Percentiles rank a stretch among this genome's conserved stretches.
Conservation (phyloP, 352 stramenopile genomes). For the Pythium dissotocum region DNA sequence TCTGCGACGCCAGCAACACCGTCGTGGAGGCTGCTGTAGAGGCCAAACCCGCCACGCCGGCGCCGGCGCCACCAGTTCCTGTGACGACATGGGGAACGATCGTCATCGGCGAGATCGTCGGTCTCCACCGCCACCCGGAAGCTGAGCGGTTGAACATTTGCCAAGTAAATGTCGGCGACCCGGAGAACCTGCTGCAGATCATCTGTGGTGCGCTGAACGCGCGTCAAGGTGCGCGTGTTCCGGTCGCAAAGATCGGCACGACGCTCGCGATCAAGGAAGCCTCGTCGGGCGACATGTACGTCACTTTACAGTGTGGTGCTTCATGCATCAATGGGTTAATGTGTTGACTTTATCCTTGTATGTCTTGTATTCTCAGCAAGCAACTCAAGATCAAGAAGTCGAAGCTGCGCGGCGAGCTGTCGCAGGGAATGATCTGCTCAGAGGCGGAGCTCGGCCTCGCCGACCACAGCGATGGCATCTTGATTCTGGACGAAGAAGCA, state of each 20-base stretch:
- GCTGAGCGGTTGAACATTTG: slow-evolving; percentile 72
- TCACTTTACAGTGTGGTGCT: neutral
- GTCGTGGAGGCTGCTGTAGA: neutral
- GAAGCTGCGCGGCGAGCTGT: slow-evolving; percentile 76
- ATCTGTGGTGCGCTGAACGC: slow-evolving; percentile 76
- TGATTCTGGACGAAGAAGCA: slow-evolving; percentile 60
- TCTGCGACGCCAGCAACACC: slow-evolving; percentile 13
- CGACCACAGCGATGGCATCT: slow-evolving; percentile 66
- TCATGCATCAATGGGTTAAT: neutral
- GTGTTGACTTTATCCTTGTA: neutral
- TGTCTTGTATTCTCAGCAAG: slow-evolving; percentile 40
- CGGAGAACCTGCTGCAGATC: slow-evolving; percentile 66
- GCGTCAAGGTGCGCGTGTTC: slow-evolving; percentile 52
- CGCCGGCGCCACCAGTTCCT: slow-evolving; percentile 27
- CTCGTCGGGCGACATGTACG: slow-evolving; percentile 52
- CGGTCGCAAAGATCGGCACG: slow-evolving; percentile 67
- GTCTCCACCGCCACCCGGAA: slow-evolving; percentile 54
- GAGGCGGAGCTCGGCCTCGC: slow-evolving; percentile 69
- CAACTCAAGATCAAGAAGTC: slow-evolving; percentile 87
- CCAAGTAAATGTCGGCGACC: slow-evolving; percentile 60
- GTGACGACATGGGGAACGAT: slow-evolving; percentile 67
- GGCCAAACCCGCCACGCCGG: neutral
- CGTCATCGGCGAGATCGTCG: slow-evolving; percentile 74
- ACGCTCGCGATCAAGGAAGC: slow-evolving; percentile 57
- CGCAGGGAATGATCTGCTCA: slow-evolving; percentile 84